phyloP scores from a whole-genome alignment of 2,329 filamentous ascomycete genomes.

The Colletotrichum musicola region DNA sequence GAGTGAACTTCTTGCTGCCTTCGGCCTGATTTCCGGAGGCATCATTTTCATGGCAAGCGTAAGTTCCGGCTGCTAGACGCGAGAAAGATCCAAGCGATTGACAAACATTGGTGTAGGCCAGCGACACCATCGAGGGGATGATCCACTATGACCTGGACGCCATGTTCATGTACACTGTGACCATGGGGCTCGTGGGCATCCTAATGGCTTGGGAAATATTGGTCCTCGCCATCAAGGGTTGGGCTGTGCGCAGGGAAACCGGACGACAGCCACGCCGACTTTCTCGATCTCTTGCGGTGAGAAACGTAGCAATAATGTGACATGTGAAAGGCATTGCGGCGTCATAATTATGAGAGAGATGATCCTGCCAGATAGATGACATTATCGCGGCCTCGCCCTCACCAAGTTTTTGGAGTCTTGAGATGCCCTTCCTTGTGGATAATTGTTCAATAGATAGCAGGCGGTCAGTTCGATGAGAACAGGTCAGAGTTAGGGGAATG shows the following conservation, averaged over 20 bases:
- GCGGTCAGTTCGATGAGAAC: too few relatives aligned
- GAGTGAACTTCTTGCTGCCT: constrained; percentile 87
- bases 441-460: too few relatives aligned
- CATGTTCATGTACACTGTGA: constrained; percentile 94
- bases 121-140: constrained; percentile 82
- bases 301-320: too few relatives aligned
- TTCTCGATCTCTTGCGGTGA: background rate
- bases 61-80: constrained; percentile 53
- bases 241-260: constrained; percentile 72
- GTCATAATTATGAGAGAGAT: background rate
- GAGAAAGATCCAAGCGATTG: background rate
- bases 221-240: constrained; percentile 86
- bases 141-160: constrained; percentile 82
- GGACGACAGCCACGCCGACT: constrained; percentile 13
- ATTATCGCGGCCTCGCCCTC: too few relatives aligned
- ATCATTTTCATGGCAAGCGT: constrained; percentile 93
- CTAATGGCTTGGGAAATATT: constrained; percentile 88
- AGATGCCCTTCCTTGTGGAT: too few relatives aligned
- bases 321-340: background rate
- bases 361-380: too few relatives aligned
- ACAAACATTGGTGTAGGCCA: constrained; percentile 42
- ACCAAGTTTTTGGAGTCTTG: too few relatives aligned
- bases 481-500: too few relatives aligned
- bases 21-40: constrained; percentile 89
- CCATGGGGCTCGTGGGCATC: constrained; percentile 84